Conservation (phyloP, 768 basidiomycete genomes). For the Collybia sp. region DNA sequence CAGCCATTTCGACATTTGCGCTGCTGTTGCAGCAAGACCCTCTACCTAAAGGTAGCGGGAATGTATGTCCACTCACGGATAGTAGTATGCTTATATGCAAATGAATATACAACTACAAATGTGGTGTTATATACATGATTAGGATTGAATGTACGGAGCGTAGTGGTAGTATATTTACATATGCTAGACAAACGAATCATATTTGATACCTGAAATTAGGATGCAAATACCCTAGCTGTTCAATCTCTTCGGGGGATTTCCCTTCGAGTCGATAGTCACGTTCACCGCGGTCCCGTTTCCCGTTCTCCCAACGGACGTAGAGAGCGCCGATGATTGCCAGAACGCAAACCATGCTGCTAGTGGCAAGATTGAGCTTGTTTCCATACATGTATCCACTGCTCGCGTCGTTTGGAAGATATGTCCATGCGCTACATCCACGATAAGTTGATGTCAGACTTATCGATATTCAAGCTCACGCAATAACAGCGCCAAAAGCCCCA, state of each 20-base stretch:
- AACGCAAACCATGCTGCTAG: slow-evolving; percentile 24
- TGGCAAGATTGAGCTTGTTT: slow-evolving; percentile 39
- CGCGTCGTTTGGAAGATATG: slow-evolving; percentile 39
- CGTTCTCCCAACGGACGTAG: slow-evolving; percentile 38
- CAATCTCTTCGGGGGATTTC: slow-evolving; percentile 31
- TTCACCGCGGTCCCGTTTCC: slow-evolving; percentile 35
- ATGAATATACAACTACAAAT: too few relatives aligned
- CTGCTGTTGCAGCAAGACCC: too few relatives aligned
- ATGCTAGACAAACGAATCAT: neutral
- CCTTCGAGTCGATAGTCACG: slow-evolving; percentile 35
- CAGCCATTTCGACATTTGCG: too few relatives aligned
- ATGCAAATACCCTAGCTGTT: slow-evolving; percentile 38
- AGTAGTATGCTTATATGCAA: too few relatives aligned
- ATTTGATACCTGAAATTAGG: slow-evolving; percentile 38
- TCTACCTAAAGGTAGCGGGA: too few relatives aligned
- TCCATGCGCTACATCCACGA: slow-evolving; percentile 32
- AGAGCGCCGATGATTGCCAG: slow-evolving; percentile 23
- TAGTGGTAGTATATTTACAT: too few relatives aligned
- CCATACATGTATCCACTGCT: slow-evolving; percentile 39
- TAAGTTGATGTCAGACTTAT: neutral
- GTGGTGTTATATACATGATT: too few relatives aligned
- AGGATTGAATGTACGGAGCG: too few relatives aligned
- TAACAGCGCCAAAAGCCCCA: slow-evolving; percentile 40
- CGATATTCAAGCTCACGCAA: slow-evolving; percentile 27
- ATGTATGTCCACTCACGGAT: too few relatives aligned